Evolutionary conservation across 2,329 filamentous ascomycete genomes (phyloP), one percentile per base, ranked within the genome.

Genomic region (Aspergillus fructus): DNA sequence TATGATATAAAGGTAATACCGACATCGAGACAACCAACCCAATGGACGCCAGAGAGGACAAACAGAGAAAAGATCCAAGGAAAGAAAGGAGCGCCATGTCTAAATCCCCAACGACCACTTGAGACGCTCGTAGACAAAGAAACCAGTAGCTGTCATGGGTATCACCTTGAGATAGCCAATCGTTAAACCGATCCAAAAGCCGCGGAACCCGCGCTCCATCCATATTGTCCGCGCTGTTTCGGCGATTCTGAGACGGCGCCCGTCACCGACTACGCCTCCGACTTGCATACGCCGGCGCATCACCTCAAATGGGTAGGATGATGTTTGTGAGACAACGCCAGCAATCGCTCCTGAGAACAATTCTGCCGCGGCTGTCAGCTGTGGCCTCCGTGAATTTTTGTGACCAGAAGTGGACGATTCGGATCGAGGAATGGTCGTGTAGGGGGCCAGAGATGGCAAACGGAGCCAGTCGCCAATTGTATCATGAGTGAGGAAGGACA

Each of bases 121-220:
- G 52, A 81, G 79, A 58, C 86, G 78, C 70, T 89, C 86, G 68
- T 89, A 89, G 17, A 85, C 85, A 69, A 83, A 88, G 71, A 89
- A 89, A 62, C 83, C 84, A 15, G 84, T 85, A 12, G 94, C 94
- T 27, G 79, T 86, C 90, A 99, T 89, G 3, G 94, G 94, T 61
- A 97, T 82, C 51, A 97, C 85, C 79, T 99, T 99, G 69, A 92
- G 85, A 74, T 97, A 99, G 7, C 94, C 94, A 74, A 99, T 97
- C 1, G 89, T 91, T 71, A 99, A 77, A 0, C 94, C 94, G 11
- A 97, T 88, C 74, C 91, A 99, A 78, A 96, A 97, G 0, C 94
- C 94, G 50, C 83, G 81, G 58, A 88, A 76, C 0, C 94, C 94
- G 56, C 82, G 83, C 76, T 97, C 91, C 46, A 82, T 78, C 64